These are phyloP conservation scores for Lachancea sp. DNA, from an alignment of 805 yeast genomes.

Conservation along the genomic window DNA sequence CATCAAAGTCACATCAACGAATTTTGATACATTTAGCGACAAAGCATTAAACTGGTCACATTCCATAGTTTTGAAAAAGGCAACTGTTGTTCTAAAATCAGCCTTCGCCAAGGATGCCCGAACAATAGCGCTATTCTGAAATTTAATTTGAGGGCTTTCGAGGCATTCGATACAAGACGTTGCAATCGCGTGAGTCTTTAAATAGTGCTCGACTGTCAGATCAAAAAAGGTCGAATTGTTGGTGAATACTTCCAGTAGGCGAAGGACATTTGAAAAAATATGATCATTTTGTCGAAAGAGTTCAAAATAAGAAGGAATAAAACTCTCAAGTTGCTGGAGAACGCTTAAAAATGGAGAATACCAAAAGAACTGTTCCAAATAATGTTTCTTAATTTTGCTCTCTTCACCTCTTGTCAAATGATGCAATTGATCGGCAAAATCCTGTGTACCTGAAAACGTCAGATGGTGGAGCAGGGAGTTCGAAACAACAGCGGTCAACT, in stretches of 20 bases:
- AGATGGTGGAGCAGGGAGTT: constrained; percentile 33
- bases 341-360: constrained; percentile 11
- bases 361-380: constrained; percentile 14
- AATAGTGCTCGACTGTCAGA: not conserved
- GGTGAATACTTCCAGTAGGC: constrained; percentile 9
- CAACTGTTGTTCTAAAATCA: not conserved
- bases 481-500: constrained; percentile 33
- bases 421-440: constrained; percentile 16
- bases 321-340: constrained; percentile 10
- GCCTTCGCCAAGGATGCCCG: not conserved
- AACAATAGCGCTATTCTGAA: not conserved
- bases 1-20: constrained; percentile 27
- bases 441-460: constrained; percentile 20
- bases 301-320: constrained; percentile 9
- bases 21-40: constrained; percentile 4
- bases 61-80: not conserved
- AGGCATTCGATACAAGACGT: not conserved
- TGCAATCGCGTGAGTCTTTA: not conserved
- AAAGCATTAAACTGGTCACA: not conserved
- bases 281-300: constrained; percentile 12
- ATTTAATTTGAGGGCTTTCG: too few species aligned
- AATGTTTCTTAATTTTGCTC: constrained; percentile 1
- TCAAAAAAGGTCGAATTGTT: not conserved
- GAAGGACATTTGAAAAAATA: constrained; percentile 16
- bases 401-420: constrained; percentile 15